Evolutionary conservation across 108 stramenopile species (phyloP).

Genomic region (Cyclotella sp.): DNA sequence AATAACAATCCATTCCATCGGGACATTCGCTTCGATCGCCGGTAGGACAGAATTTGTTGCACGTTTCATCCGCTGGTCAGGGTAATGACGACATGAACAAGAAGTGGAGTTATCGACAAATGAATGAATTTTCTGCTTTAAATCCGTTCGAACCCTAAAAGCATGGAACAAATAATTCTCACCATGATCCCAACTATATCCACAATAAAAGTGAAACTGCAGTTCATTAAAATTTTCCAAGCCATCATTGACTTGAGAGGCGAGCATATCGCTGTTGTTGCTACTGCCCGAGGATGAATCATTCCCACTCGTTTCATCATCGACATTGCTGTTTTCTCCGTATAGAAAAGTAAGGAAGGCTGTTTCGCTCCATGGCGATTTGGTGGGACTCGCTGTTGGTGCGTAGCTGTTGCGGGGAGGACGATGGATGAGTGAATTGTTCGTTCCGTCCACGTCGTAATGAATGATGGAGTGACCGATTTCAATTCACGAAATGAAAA

Average conservation of each 20-base stretch:
- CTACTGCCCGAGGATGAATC: background rate
- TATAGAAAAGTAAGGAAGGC: slow-evolving; percentile 28
- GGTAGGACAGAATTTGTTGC: slow-evolving; percentile 22
- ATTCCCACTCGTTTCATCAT: background rate
- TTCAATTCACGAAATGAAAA: background rate
- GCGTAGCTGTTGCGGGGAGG: background rate
- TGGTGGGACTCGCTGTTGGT: slow-evolving; percentile 20
- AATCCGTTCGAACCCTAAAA: background rate
- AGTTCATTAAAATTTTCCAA: slow-evolving; percentile 14
- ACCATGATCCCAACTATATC: slow-evolving; percentile 34
- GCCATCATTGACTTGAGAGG: slow-evolving; percentile 20
- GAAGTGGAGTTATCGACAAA: background rate
- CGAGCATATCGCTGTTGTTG: background rate
- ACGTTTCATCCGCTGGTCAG: slow-evolving; percentile 16
- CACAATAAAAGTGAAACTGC: slow-evolving; percentile 44
- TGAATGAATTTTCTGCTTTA: background rate
- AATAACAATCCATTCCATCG: slow-evolving; percentile 26
- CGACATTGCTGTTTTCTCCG: slow-evolving; percentile 11
- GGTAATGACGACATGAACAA: background rate
- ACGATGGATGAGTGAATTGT: background rate
- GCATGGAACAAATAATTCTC: background rate
- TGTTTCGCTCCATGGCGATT: slow-evolving; percentile 27
- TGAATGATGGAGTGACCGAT: background rate
- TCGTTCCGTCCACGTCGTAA: too few relatives aligned
- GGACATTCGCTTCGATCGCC: slow-evolving; percentile 18